Evolutionary conservation across 352 stramenopile genomes (phyloP).

Genomic region (Globisporangium perplexum): DNA sequence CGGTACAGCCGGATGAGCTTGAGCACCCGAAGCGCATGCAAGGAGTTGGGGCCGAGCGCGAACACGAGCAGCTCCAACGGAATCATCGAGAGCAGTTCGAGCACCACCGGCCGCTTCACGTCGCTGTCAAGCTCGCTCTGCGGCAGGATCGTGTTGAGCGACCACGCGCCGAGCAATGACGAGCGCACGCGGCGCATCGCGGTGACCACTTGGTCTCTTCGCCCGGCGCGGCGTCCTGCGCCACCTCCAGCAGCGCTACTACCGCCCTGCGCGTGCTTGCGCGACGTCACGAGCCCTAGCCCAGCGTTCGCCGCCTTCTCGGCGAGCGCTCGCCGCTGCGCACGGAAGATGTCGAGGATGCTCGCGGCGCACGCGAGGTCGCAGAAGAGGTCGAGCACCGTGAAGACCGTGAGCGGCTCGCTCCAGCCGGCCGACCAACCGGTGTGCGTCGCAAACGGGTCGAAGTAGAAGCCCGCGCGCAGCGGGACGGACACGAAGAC

Average conservation of each 20-base stretch:
- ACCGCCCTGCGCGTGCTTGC: conserved; percentile 4
- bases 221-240: too few species aligned
- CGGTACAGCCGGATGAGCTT: conserved; percentile 60
- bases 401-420: conserved; percentile 37
- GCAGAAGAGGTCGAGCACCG: conserved; percentile 40
- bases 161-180: conserved; percentile 43
- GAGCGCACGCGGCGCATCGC: conserved; percentile 21
- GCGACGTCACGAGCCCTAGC: conserved; percentile 15
- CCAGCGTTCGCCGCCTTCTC: conserved; percentile 21
- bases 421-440: conserved; percentile 30
- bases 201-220: conserved; percentile 3
- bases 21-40: conserved; percentile 46
- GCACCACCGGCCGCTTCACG: conserved; percentile 29
- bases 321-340: conserved; percentile 33
- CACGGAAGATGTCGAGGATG: conserved; percentile 47
- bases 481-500: conserved; percentile 35
- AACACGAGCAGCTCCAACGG: conserved; percentile 46
- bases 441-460: conserved; percentile 20
- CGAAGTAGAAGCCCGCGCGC: conserved; percentile 33
- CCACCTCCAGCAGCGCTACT: conserved; percentile 9
- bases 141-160: conserved; percentile 59
- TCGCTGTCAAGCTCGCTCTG: conserved; percentile 16
- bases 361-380: conserved; percentile 34
- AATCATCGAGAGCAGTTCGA: conserved; percentile 43
- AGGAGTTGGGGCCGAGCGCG: conserved; percentile 33